Conservation (phyloP, 176 grass and related monocot genomes). For the Aechmea fasciata region DNA sequence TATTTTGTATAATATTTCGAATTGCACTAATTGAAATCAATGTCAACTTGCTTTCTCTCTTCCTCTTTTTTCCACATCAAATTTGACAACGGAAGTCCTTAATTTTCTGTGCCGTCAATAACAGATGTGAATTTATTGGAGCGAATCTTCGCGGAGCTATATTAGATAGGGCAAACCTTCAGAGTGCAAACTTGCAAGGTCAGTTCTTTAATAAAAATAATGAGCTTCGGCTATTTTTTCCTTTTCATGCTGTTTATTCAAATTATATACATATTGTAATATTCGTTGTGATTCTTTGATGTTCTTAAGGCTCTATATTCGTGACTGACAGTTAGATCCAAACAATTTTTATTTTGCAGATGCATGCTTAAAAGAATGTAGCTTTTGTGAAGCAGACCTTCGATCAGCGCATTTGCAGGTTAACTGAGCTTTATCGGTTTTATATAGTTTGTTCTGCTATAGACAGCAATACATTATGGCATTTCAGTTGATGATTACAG, state of each 20-base stretch:
- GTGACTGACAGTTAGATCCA: too few species aligned
- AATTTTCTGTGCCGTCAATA: constrained; percentile 1
- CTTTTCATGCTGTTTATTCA: not conserved
- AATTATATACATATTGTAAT: not conserved
- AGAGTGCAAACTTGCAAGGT: constrained; percentile 95
- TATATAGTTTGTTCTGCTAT: not conserved
- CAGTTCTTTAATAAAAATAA: not conserved
- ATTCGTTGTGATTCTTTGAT: not conserved
- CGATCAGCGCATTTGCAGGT: constrained; percentile 90
- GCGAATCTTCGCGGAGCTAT: constrained; percentile 58
- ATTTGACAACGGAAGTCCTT: not conserved
- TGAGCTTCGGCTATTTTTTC: not conserved
- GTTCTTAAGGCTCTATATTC: too few species aligned
- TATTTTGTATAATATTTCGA: not conserved
- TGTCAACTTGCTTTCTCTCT: constrained; percentile 8
- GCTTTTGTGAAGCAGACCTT: constrained; percentile 66
- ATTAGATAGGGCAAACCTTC: constrained; percentile 78
- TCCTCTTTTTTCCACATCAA: not conserved
- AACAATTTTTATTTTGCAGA: constrained; percentile 35
- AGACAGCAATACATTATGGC: constrained; percentile 12
- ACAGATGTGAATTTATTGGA: constrained; percentile 80
- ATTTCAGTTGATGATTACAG: constrained; percentile 7
- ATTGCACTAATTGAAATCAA: not conserved
- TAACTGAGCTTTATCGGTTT: constrained; percentile 7
- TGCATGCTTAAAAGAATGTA: constrained; percentile 54